Evolutionary conservation across 192 early-diverging fungal genomes (phyloP), one percentile per base, ranked within the genome.

Genomic region (Coemansia aciculifera): DNA sequence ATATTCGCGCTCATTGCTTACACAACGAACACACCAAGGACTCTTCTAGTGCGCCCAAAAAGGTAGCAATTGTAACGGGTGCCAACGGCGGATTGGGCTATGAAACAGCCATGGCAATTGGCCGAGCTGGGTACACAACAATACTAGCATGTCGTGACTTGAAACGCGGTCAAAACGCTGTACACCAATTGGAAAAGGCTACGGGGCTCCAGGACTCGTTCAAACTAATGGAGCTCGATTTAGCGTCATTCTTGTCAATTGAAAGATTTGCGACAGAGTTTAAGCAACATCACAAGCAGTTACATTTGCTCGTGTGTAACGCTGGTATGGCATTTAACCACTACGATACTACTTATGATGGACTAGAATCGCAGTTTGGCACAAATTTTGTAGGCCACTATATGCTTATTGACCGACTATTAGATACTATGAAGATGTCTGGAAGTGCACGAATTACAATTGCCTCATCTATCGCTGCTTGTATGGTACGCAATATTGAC

Each of bases 381-480:
- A 87, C 86, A 46, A 89, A 89, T 70, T 86, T 81, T 51, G 70
- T 89, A 5, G 88, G 88, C 9, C 88, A 89, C 59, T 87, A 84
- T 27, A 60, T 81, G 51, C 64, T 89, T 24, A 84, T 86, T 4
- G 67, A 75, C 27, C 51, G 63, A 9, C 66, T 87, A 13, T 31
- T 87, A 2, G 68, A 63, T 0, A 34, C 77, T 9, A 64, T 89
- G 61, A 79, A 87, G 62, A 49, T 62, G 10, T 56, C 85, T 1
- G 46, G 43, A 1, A 64, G 73, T 9, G 85, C 85, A 4, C 85
- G 86, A 3, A 77, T 86, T 34, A 85, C 84, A 9, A 77, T 86
- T 44, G 71, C 85, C 1, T 73, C 83, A 9, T 86, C 85, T 0
- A 72, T 77, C 13, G 83, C 87, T 2, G 74, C 82, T 38, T 79